A percentile compares a stretch with the other conserved stretches of the same genome.
Evolutionary conservation across 2,329 filamentous ascomycete genomes (phyloP).

Genomic region (Colletotrichum viniferum): DNA sequence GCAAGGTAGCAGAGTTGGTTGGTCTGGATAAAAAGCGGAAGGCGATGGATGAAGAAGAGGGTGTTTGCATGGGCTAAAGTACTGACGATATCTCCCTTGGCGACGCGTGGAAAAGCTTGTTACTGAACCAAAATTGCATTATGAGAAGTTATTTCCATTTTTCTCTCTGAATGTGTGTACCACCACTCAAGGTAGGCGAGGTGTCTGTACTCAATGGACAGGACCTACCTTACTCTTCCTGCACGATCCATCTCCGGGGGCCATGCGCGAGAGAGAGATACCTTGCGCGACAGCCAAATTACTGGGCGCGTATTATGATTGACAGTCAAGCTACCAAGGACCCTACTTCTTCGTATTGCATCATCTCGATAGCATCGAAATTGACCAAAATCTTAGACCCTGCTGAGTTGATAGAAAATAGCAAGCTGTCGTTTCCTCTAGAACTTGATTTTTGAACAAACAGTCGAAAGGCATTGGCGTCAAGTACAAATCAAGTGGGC

Average conservation of each 20-base stretch:
- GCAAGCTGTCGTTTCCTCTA: background rate
- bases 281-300: background rate
- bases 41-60: background rate
- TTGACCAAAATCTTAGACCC: background rate
- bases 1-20: background rate
- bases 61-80: background rate
- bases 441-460: background rate
- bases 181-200: background rate
- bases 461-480: background rate
- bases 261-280: background rate
- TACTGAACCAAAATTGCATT: background rate
- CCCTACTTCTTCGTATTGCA: background rate
- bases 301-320: background rate
- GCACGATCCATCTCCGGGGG: background rate
- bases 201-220: background rate
- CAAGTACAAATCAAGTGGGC: background rate
- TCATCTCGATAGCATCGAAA: background rate
- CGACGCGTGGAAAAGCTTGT: fast-evolving
- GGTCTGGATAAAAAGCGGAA: background rate
- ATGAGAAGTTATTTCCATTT: background rate
- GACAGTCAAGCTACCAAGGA: background rate
- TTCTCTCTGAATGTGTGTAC: background rate
- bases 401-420: background rate
- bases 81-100: fast-evolving
- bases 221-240: background rate